phyloP scores from a whole-genome alignment of 2,329 filamentous ascomycete species.

The Diaporthe nobilis region DNA sequence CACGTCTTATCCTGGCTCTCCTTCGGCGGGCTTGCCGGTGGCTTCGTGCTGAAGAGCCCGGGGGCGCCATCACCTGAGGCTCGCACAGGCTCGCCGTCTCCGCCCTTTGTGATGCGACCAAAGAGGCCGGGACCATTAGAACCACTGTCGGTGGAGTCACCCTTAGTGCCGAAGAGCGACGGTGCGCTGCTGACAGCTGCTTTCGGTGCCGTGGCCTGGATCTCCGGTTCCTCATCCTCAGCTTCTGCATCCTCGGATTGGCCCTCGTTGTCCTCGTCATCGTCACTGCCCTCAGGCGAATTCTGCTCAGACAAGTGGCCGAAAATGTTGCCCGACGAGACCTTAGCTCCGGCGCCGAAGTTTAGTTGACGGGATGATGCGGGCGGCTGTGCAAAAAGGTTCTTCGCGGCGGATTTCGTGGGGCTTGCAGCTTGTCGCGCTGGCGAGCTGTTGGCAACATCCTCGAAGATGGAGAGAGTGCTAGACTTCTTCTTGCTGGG shows the following conservation, averaged over 20 bases:
- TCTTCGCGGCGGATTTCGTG: constrained; percentile 51
- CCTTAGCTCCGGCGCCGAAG: constrained; percentile 51
- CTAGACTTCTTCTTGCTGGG: constrained; percentile 67
- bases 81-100: constrained; percentile 65
- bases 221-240: constrained; percentile 58
- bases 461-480: constrained; percentile 70
- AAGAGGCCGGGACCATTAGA: constrained; percentile 67
- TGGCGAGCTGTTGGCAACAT: constrained; percentile 66
- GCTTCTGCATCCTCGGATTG: constrained; percentile 56
- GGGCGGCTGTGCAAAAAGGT: constrained; percentile 49
- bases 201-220: constrained; percentile 58
- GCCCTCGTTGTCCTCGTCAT: constrained; percentile 66
- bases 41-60: constrained; percentile 51
- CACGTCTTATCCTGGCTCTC: constrained; percentile 60
- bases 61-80: constrained; percentile 44
- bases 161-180: constrained; percentile 53
- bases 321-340: constrained; percentile 65
- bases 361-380: constrained; percentile 56
- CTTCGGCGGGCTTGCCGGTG: constrained; percentile 61
- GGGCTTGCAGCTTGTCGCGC: constrained; percentile 51
- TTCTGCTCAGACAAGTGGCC: constrained; percentile 71
- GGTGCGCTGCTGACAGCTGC: constrained; percentile 59
- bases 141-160: constrained; percentile 58
- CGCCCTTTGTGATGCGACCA: constrained; percentile 67
- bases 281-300: constrained; percentile 67